Base-by-base conservation (phyloP, 2,329 filamentous ascomycete species). In the Diaporthe destruens region DNA sequence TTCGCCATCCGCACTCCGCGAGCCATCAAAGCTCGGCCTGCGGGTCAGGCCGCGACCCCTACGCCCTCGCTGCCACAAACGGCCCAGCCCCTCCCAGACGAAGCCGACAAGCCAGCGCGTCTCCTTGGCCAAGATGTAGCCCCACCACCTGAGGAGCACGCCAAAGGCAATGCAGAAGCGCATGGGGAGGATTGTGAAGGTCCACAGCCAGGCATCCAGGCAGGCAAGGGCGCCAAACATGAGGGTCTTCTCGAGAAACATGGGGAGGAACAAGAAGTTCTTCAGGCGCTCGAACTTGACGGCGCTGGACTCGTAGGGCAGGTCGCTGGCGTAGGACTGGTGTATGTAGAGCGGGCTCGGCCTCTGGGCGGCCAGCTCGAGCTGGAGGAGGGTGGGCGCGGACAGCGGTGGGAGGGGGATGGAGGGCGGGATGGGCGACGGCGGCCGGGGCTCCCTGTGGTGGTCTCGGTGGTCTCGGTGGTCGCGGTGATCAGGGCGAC, bases 131-230 rank as follows among this genome's bases (percentile, higher is more conserved):
- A 96, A 76, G 29, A 95, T 89, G 44, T 92, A 89, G 2, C 82
- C 87, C 94, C 94, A 97, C 88, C 95, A 98, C 74, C 89, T 88
- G 12, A 90, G 81, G 34, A 99, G 84, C 2, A 98, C 91, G 25
- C 90, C 90, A 0, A 96, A 78, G 0, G 96, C 96, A 72, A 95
- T 93, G 69, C 93, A 81, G 77, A 99, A 98, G 2, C 96, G 90
- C 73, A 99, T 87, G 0, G 96, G 96, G 0, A 99, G 85, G 56
- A 99, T 98, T 0, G 96, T 99, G 77, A 99, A 97, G 0, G 94
- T 97, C 83, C 98, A 96, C 1, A 99, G 88, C 95, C 96, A 99
- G 1, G 96, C 93, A 80, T 99, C 96, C 7, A 99, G 86, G 82
- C 96, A 99, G 8, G 96, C 95, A 44, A 98, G 83, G 0, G 94